Percentiles rank a stretch among this genome's conserved stretches.
Evolutionary conservation across 2,329 filamentous ascomycete genomes (phyloP).

Genomic region (Fusarium sp.): DNA sequence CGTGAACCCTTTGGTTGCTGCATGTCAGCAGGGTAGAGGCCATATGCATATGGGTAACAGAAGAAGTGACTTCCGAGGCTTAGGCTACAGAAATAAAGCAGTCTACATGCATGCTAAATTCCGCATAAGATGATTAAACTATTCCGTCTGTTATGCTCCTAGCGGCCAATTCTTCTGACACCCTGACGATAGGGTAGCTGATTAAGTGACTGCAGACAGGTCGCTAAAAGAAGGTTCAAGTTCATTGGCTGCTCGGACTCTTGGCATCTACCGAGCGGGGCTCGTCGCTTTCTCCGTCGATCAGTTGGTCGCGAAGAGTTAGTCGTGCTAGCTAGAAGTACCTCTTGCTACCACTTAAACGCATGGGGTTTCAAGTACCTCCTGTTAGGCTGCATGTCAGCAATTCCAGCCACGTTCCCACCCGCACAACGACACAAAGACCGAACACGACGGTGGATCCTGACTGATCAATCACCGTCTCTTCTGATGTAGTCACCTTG

Average conservation of each 20-base stretch:
- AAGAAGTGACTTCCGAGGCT: not conserved
- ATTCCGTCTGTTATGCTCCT: not conserved
- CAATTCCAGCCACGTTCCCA: not conserved
- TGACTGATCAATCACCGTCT: not conserved
- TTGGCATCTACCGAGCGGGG: constrained; percentile 19
- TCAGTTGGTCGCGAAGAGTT: not conserved
- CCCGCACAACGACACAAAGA: not conserved
- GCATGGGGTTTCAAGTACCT: not conserved
- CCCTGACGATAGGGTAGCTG: not conserved
- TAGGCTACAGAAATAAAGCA: not conserved
- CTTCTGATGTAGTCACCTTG: not conserved
- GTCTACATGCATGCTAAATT: accelerated
- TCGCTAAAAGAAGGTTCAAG: not conserved
- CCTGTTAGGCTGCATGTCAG: accelerated
- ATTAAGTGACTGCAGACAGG: not conserved
- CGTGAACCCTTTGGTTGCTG: not conserved
- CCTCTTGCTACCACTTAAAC: accelerated
- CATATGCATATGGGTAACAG: not conserved
- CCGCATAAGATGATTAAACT: accelerated
- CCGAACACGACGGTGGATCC: not conserved
- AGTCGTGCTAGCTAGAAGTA: accelerated
- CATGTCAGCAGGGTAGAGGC: not conserved
- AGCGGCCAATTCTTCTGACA: not conserved
- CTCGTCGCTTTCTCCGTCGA: accelerated
- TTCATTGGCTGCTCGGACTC: constrained; percentile 16